Base-by-base conservation (phyloP, 1,139 yeast species). In the Lodderomyces oxycetoniae region DNA sequence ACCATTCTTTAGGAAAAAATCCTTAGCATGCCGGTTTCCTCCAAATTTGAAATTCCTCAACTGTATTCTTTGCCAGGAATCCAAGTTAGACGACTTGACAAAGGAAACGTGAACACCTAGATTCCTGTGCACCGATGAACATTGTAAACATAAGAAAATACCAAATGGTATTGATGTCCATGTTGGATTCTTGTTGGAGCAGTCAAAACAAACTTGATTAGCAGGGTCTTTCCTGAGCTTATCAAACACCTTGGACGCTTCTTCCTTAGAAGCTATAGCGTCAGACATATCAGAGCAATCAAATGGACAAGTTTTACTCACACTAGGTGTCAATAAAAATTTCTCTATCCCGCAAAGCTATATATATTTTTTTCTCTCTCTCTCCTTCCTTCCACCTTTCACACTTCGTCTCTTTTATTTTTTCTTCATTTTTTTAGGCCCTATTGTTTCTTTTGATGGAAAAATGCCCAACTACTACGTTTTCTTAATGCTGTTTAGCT, bases 21-120 rank as follows among this genome's bases (percentile, higher is more conserved):
- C 95, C 46, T 79, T 78, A 29, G 96, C 95, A 31, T 72, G 74
- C 49, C 80, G 80, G 59, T 91, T 91, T 13, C 97, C 98, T 36
- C 97, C 97, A 41, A 83, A 76, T 54, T 89, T 88, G 74, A 91
- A 87, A 54, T 87, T 78, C 52, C 96, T 74, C 55, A 91, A 67
- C 58, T 91, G 95, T 47, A 79, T 79, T 44, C 88, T 73, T 36
- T 89, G 85, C 96, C 97, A 91, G 38, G 72, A 63, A 60, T 91
- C 98, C 71, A 91, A 72, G 43, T 86, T 87, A 28, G 94, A 79
- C 24, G 96, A 86, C 55, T 89, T 86, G 32, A 91, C 97, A 49
- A 69, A 69, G 31, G 74, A 58, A 41, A 69, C 64, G 44, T 69
- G 75, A 17, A 68, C 74, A 4, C 75, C 75, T 50, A 68, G 51